Conservation (phyloP, 2,329 filamentous ascomycete species). For the Fusarium sterilihyphosum region DNA sequence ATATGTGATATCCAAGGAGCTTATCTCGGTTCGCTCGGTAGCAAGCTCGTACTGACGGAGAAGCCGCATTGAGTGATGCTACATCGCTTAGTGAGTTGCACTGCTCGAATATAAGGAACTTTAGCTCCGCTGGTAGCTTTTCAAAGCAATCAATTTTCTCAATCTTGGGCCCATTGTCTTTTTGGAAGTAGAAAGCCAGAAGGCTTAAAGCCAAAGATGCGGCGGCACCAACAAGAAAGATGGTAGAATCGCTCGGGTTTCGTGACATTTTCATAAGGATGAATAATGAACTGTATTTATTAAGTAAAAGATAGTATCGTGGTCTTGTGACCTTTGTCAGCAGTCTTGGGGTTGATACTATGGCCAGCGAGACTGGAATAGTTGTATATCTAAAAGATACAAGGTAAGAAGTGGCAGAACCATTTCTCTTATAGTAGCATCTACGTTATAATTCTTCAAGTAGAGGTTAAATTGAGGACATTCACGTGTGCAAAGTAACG, state of each 20-base stretch:
- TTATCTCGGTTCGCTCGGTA: neutral
- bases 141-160: neutral
- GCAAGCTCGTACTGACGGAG: neutral
- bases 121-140: neutral
- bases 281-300: neutral
- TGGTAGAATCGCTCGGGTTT: accelerated
- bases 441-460: accelerated
- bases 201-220: no score
- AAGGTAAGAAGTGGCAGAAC: neutral
- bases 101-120: neutral
- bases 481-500: neutral
- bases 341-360: neutral
- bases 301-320: no score
- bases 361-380: neutral
- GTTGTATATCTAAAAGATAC: neutral
- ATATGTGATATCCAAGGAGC: no score
- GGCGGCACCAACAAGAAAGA: neutral
- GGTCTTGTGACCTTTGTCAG: no score
- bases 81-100: neutral
- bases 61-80: neutral
- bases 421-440: neutral
- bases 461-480: neutral
- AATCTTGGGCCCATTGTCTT: accelerated
- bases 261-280: neutral
- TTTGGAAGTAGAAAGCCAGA: neutral